phyloP scores from a whole-genome alignment of 768 basidiomycete species.

The Coprinellus micaceus region DNA sequence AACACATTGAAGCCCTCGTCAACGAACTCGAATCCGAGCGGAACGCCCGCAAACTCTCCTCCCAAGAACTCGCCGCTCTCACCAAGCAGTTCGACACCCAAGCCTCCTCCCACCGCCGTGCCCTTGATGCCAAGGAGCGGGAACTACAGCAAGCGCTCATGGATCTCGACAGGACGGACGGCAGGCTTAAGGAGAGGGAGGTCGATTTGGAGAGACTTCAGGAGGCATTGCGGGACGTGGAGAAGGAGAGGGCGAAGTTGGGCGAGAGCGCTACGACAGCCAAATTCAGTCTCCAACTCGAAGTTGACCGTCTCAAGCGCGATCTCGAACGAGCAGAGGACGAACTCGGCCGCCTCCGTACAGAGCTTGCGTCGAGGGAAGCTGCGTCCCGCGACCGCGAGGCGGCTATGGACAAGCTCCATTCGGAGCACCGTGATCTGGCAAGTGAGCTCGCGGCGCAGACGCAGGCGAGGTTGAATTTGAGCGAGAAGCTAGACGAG shows the following conservation, averaged over 20 bases:
- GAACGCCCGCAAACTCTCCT: constrained; percentile 48
- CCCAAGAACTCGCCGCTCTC: constrained; percentile 52
- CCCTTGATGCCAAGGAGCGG: constrained; percentile 67
- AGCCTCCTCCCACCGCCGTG: constrained; percentile 55
- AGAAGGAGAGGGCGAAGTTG: constrained; percentile 71
- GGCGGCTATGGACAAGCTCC: constrained; percentile 65
- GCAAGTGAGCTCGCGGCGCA: constrained; percentile 75
- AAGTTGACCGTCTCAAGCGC: constrained; percentile 80
- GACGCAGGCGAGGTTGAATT: constrained; percentile 81
- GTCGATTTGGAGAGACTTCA: constrained; percentile 74
- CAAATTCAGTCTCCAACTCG: constrained; percentile 82
- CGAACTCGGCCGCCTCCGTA: constrained; percentile 66
- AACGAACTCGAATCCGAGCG: constrained; percentile 58
- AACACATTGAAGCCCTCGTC: constrained; percentile 70
- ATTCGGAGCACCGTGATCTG: constrained; percentile 79
- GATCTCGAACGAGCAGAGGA: constrained; percentile 80
- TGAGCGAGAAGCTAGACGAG: constrained; percentile 85
- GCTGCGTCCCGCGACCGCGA: constrained; percentile 66
- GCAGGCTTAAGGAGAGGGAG: constrained; percentile 68
- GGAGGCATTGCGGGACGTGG: constrained; percentile 61
- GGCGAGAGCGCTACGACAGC: constrained; percentile 85
- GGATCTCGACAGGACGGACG: constrained; percentile 60
- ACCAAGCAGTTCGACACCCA: constrained; percentile 63
- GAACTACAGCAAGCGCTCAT: constrained; percentile 60
- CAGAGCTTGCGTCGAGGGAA: constrained; percentile 68